phyloP scores from a whole-genome alignment of 495 filamentous ascomycete species.

The Penicillium desertorum region DNA sequence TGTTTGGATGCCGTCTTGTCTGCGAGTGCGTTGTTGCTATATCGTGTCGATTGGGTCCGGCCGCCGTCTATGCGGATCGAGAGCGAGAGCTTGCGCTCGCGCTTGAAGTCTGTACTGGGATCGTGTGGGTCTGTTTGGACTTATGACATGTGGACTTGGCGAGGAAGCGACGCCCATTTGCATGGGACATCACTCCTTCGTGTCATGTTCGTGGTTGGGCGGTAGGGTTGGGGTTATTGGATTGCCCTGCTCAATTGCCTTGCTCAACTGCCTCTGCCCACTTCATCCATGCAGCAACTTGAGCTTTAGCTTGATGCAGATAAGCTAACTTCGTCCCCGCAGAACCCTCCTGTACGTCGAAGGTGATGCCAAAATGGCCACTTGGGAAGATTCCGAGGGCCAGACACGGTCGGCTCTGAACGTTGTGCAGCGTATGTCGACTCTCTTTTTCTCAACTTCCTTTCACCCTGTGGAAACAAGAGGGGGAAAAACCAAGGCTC shows the following conservation, averaged over 20 bases:
- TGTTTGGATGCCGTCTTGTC: neutral
- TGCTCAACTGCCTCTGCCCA: neutral
- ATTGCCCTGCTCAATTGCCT: neutral
- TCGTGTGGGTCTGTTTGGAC: neutral
- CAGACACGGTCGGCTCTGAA: slow-evolving; percentile 55
- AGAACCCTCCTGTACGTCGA: slow-evolving; percentile 72
- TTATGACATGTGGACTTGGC: neutral
- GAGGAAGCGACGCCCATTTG: neutral
- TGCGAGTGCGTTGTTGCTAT: neutral
- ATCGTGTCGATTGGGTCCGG: neutral
- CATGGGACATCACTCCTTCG: neutral
- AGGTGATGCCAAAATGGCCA: slow-evolving; percentile 63
- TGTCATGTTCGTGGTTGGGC: neutral
- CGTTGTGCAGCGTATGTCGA: slow-evolving; percentile 69
- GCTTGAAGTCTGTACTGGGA: neutral
- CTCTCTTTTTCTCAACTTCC: neutral
- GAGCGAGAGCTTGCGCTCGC: neutral
- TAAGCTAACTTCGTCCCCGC: slow-evolving; percentile 18
- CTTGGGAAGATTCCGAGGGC: slow-evolving; percentile 64
- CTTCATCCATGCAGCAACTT: neutral
- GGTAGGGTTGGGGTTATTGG: neutral
- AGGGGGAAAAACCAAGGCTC: neutral
- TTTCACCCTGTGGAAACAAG: neutral
- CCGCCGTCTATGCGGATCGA: neutral
- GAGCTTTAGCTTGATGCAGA: neutral